These are phyloP conservation scores for Ascochyta koolunga DNA, from an alignment of 2,329 filamentous ascomycete genomes.

Conservation along the genomic window DNA sequence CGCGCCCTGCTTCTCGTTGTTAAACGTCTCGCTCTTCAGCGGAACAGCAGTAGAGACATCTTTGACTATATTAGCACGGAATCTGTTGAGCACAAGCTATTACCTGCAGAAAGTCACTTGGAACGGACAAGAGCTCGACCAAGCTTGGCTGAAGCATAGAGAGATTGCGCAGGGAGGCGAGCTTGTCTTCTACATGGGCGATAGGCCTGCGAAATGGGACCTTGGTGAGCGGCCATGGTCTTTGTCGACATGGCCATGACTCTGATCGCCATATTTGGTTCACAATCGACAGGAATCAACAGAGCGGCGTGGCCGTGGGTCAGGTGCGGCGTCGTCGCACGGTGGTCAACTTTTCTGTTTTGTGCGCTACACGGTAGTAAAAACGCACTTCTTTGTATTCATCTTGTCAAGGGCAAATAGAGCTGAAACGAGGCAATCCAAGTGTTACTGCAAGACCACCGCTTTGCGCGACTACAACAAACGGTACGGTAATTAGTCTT, in stretches of 20 bases:
- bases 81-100: conserved; percentile 8
- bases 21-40: conserved; percentile 6
- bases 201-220: neutral
- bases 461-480: no score
- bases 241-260: neutral
- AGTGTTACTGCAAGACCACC: no score
- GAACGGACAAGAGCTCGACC: conserved; percentile 6
- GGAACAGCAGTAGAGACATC: conserved; percentile 8
- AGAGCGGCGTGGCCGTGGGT: no score
- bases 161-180: conserved; percentile 6
- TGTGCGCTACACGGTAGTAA: no score
- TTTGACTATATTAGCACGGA: conserved; percentile 2
- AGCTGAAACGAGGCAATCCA: no score
- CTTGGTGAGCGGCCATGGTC: conserved; percentile 9
- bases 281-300: no score
- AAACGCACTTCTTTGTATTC: no score
- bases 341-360: no score
- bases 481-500: no score
- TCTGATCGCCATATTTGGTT: no score
- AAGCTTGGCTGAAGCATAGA: conserved; percentile 8
- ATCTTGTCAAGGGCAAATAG: no score
- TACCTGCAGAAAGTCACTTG: conserved; percentile 9
- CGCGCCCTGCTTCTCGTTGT: conserved; percentile 45
- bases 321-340: no score
- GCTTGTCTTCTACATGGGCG: conserved; percentile 9